Base-by-base conservation (phyloP, 75 land plant species). In the Cupressus sempervirens region DNA sequence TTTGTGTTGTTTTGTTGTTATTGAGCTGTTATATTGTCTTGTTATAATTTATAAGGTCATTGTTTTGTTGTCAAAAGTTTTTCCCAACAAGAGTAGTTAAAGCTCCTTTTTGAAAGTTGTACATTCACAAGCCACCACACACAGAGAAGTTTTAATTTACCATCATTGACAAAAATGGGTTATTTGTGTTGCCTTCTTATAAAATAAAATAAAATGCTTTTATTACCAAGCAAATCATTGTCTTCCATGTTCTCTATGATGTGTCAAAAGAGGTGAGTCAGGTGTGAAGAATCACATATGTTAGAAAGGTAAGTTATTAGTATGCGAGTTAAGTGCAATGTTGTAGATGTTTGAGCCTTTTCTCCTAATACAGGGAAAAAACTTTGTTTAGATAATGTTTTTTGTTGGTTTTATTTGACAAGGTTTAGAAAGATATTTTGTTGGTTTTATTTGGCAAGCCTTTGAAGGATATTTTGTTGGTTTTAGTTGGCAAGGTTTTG, bases 81-180 rank as follows among this genome's bases (percentile, higher is more conserved):
- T 79, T 13, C n/a, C 46, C 81, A 79, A 45, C 30, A 79, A 79
- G 74, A 43, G 50, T 79, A 26, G 30, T 79, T 26, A n/a, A 43
- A n/a, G 81, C 40, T 79, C 48, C n/a, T 79, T 26, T 79, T 79
- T 79, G 12, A 50, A 79, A 50, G 29, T 26, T n/a, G n/a, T 79
- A 79, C 13, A 45, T 45, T 79, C 30, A 79, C 46, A 41, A 40
- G 9, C 3, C 26, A 43, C 29, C 1, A 9, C 13, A 30, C 48
- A 43, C 9, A 38, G 23, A 20, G 26, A 38, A 1, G 7, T 76
- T 29, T 38, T 20, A 76, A 36, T 36, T 0, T 36, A 76, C 7
- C 23, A 40, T 76, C 6, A 1, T 4, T 26, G 38, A 38, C 43
- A 38, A 76, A 76, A 9, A 38, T 76, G 43, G 43, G 36, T 41